phyloP scores from a whole-genome alignment of 1,284 basidiomycete genomes.

The Apiotrichum gracile region DNA sequence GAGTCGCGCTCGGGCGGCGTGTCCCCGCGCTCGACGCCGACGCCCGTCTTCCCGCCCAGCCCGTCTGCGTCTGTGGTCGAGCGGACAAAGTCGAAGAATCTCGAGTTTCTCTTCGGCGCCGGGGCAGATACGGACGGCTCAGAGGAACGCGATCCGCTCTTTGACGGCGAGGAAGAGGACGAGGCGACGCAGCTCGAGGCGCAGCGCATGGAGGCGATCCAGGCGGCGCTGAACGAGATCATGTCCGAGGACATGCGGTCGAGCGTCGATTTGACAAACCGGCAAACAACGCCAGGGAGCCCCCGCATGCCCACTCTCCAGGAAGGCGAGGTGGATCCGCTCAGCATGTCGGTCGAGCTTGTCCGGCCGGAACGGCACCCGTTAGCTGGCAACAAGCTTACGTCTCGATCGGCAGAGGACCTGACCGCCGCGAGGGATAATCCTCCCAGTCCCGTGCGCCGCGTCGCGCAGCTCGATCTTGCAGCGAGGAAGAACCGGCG shows the following conservation, averaged over 20 bases:
- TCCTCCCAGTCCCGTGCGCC: slow-evolving; percentile 1
- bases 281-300: background rate
- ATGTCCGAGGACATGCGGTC: slow-evolving; percentile 66
- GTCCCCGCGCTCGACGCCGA: background rate
- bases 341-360: slow-evolving; percentile 6
- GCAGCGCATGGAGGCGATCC: slow-evolving; percentile 83
- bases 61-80: background rate
- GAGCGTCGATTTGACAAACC: slow-evolving; percentile 14
- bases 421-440: slow-evolving; percentile 5
- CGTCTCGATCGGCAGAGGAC: slow-evolving; percentile 35
- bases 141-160: slow-evolving; percentile 43
- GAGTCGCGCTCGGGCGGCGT: background rate
- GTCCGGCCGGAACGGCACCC: background rate
- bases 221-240: slow-evolving; percentile 87
- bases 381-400: slow-evolving; percentile 14
- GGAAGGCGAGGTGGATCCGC: background rate
- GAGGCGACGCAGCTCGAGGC: slow-evolving; percentile 42
- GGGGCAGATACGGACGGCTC: slow-evolving; percentile 53
- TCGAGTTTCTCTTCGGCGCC: slow-evolving; percentile 39
- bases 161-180: slow-evolving; percentile 35
- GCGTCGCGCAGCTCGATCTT: background rate
- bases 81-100: slow-evolving; percentile 12
- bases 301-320: background rate
- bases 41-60: background rate
- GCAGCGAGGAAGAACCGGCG: background rate